Evolutionary conservation across 2,329 filamentous ascomycete genomes (phyloP).

Genomic region (Aspergillus fructus): DNA sequence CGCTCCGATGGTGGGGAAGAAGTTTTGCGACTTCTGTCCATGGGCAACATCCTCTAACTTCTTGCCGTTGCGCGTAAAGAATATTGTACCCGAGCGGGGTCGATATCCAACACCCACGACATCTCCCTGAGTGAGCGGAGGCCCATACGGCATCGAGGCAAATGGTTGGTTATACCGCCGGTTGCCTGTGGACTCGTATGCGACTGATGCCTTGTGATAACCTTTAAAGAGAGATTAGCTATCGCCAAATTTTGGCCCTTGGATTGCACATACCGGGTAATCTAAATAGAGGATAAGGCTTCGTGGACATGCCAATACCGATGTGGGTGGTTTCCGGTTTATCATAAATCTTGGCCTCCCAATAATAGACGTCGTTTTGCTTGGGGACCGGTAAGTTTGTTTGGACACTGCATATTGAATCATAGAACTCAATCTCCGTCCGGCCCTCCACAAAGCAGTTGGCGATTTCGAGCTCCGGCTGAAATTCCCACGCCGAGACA

Average conservation of each 20-base stretch:
- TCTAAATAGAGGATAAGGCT: slow-evolving; percentile 93
- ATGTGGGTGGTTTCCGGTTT: slow-evolving; percentile 87
- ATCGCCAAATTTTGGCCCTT: background rate
- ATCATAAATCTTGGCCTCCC: slow-evolving; percentile 98
- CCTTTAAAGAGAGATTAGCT: slow-evolving; percentile 52
- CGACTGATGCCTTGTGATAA: slow-evolving; percentile 88
- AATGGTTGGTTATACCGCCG: slow-evolving; percentile 95
- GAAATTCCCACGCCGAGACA: slow-evolving; percentile 99
- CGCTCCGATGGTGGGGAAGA: slow-evolving; percentile 95
- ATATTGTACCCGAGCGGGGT: slow-evolving; percentile 88
- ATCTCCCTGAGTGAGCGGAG: slow-evolving; percentile 84
- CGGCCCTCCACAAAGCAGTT: slow-evolving; percentile 97
- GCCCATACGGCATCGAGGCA: slow-evolving; percentile 73
- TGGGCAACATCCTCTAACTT: slow-evolving; percentile 93
- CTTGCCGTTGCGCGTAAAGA: slow-evolving; percentile 98
- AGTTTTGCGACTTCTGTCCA: slow-evolving; percentile 90
- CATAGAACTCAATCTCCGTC: slow-evolving; percentile 98
- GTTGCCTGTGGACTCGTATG: slow-evolving; percentile 83
- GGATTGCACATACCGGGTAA: slow-evolving; percentile 70
- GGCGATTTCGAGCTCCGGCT: slow-evolving; percentile 96
- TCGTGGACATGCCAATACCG: slow-evolving; percentile 92
- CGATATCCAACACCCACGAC: slow-evolving; percentile 95
- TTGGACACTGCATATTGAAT: slow-evolving; percentile 95
- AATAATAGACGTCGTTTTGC: slow-evolving; percentile 99
- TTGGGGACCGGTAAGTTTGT: slow-evolving; percentile 96